Evolutionary conservation across 768 basidiomycete species (phyloP), one percentile per base, ranked within the genome.

Genomic region (Pleurotus eryngii): DNA sequence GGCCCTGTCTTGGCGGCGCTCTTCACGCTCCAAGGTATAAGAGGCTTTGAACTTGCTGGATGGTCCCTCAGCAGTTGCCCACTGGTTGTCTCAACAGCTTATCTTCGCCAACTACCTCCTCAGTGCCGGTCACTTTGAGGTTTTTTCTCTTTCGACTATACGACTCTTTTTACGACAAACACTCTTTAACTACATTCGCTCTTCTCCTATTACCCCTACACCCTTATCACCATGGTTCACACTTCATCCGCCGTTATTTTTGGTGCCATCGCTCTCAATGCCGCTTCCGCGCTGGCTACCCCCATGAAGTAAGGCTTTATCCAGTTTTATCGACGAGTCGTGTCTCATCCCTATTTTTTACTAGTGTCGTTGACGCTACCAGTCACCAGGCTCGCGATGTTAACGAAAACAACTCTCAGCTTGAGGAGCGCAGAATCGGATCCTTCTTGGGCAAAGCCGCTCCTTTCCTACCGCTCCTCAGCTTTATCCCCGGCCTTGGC

Each of bases 241-340:
- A 59, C 69, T 65, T 61, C 63, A 24, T 67, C 65, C 46, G 67
- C 69, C 59, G 62, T 72, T 65, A 65, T 70, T 57, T 58, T 72
- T 56, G 71, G 68, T 53, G 65, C 69, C 49, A 58, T 70, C 40
- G 70, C 69, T 51, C 53, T 73, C 55, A 67, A 63, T 50, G 67
- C 65, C 40, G 68, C 68, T 55, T 65, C 67, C 46, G 57, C 64
- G 30, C 53, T 74, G 38, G 71, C 70, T 43, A 61, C 63, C 56
- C 64, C 68, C 27, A 40, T 63, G 38, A 66, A 67, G 72, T 73
- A 58, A 61, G 68, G 60, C 18, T 51, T 22, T 18, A 22, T 39
- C 9, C 15, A 22, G 30, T 50, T 42, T 6, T n/a, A 11, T 26
- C 39, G 9, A 12, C 51, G 5, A 11, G 4, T 39, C 5, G n/a